Conservation (phyloP, 2,329 filamentous ascomycete species). For the Cytospora schulzeri region DNA sequence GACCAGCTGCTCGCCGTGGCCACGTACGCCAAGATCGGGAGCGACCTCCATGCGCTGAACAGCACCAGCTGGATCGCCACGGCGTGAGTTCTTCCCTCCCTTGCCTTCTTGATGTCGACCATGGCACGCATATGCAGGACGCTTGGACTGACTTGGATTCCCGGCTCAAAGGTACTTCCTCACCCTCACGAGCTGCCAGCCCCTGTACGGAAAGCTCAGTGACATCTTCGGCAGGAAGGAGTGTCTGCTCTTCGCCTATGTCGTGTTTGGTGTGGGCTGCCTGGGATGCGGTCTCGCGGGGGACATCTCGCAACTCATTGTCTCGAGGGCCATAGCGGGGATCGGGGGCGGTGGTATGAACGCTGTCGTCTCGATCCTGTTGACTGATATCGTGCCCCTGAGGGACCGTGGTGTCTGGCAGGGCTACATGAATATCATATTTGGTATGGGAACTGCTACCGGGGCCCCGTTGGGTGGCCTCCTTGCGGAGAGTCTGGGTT, state of each 20-base stretch:
- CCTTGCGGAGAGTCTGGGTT: slow-evolving; percentile 72
- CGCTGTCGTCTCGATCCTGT: slow-evolving; percentile 67
- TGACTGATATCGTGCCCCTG: slow-evolving; percentile 72
- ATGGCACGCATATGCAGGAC: too few relatives aligned
- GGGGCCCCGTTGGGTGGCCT: slow-evolving; percentile 73
- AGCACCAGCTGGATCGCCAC: slow-evolving; percentile 73
- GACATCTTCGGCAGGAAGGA: slow-evolving; percentile 68
- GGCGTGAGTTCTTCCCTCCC: slow-evolving; percentile 16
- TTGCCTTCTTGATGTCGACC: neutral
- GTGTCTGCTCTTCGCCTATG: slow-evolving; percentile 62
- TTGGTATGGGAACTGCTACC: slow-evolving; percentile 65
- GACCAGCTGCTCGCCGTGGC: slow-evolving; percentile 78
- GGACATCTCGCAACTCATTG: slow-evolving; percentile 47
- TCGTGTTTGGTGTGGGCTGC: slow-evolving; percentile 38
- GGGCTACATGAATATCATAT: slow-evolving; percentile 72
- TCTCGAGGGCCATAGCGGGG: slow-evolving; percentile 48
- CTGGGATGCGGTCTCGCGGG: slow-evolving; percentile 57
- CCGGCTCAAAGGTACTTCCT: slow-evolving; percentile 62
- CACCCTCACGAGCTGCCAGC: slow-evolving; percentile 74
- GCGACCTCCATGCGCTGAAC: slow-evolving; percentile 72
- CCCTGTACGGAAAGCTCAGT: slow-evolving; percentile 55
- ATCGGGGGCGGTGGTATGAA: slow-evolving; percentile 75
- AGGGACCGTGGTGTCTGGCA: slow-evolving; percentile 74
- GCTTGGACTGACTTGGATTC: neutral
- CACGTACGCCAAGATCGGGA: slow-evolving; percentile 78